Conservation (phyloP, 139 green algal species). For the Penium margaritaceum region DNA sequence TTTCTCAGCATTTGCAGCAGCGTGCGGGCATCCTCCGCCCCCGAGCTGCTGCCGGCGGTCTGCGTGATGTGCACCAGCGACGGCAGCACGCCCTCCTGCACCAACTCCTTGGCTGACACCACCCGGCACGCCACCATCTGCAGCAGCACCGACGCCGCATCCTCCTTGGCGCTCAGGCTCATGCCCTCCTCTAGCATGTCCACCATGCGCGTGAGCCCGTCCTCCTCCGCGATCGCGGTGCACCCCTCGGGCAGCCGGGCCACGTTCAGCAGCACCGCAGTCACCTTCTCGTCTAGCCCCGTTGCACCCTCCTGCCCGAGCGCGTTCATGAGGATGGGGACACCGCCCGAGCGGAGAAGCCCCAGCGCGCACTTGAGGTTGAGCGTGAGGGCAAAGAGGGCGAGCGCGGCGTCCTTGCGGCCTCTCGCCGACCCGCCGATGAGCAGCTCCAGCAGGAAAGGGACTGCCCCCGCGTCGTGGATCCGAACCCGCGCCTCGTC, state of each 20-base stretch:
- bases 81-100: neutral
- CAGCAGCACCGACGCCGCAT: neutral
- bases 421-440: neutral
- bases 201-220: neutral
- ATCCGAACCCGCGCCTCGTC: neutral
- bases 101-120: neutral
- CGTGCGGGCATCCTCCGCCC: neutral
- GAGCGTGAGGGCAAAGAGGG: neutral
- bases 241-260: neutral
- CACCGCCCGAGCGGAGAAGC: neutral
- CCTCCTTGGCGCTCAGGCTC: neutral
- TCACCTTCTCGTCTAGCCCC: neutral
- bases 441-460: neutral
- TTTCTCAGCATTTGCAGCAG: neutral
- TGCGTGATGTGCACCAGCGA: neutral
- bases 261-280: neutral
- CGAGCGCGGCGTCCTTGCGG: neutral
- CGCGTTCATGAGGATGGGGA: neutral
- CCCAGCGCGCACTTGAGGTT: neutral
- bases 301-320: neutral
- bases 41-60: neutral
- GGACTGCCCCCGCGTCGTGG: neutral
- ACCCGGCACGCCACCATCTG: neutral
- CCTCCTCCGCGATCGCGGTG: neutral
- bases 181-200: neutral